Conservation (phyloP, 345 rosid genomes). For the Rhodamnia argentea region DNA sequence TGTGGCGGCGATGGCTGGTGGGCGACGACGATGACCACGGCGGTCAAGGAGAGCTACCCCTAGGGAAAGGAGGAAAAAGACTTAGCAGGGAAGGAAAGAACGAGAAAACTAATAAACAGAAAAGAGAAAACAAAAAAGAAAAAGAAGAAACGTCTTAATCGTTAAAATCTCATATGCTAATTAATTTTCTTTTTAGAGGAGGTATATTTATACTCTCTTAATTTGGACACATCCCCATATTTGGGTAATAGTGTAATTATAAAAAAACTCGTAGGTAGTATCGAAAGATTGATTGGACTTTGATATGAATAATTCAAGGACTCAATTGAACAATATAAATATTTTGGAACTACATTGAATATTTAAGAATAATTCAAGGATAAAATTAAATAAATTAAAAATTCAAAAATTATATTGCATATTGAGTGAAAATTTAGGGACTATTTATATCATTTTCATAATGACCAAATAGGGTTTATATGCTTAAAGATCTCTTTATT, state of each 20-base stretch:
- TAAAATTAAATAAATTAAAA: neutral
- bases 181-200: neutral
- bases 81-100: neutral
- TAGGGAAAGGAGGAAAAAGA: neutral
- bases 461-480: neutral
- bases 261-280: neutral
- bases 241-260: neutral
- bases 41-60: neutral
- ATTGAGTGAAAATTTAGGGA: accelerated
- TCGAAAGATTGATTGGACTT: accelerated
- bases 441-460: accelerated
- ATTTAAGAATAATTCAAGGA: neutral
- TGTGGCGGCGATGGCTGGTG: neutral
- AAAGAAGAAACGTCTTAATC: neutral
- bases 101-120: neutral
- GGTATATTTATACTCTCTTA: neutral
- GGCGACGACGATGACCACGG: neutral
- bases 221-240: neutral
- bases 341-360: accelerated
- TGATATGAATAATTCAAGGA: neutral
- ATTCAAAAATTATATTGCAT: accelerated
- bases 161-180: neutral
- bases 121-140: neutral
- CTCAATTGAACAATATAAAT: neutral
- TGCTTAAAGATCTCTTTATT: neutral